Conservation (phyloP, 768 basidiomycete genomes). For the Tylopilus sp. region DNA sequence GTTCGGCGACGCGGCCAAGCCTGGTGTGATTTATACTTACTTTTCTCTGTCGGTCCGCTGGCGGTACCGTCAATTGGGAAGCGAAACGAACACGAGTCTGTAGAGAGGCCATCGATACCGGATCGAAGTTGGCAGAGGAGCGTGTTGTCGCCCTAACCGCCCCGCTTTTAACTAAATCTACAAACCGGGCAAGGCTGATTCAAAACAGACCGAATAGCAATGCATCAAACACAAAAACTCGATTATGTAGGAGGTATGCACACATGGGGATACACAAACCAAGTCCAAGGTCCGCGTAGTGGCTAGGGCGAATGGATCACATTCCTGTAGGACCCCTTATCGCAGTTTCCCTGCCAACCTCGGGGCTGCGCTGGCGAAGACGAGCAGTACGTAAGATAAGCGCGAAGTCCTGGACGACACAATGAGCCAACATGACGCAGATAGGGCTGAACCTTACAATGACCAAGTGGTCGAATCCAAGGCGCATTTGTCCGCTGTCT, state of each 20-base stretch:
- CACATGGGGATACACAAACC: constrained; percentile 4
- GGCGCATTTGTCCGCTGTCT: constrained; percentile 6
- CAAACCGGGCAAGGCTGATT: constrained; percentile 7
- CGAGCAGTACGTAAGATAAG: constrained; percentile 12
- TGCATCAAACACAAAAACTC: constrained; percentile 1
- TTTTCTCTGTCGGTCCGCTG: constrained; percentile 31
- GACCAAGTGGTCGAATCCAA: constrained; percentile 20
- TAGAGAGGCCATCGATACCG: constrained; percentile 21
- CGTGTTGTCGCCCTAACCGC: neutral
- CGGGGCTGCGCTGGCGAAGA: constrained; percentile 1
- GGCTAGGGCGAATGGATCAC: neutral
- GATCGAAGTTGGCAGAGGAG: constrained; percentile 6
- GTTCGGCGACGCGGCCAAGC: neutral
- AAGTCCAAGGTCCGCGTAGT: constrained; percentile 4
- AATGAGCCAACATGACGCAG: constrained; percentile 1
- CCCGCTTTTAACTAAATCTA: neutral
- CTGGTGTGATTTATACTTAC: constrained; percentile 18
- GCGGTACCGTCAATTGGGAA: constrained; percentile 31
- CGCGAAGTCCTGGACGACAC: constrained; percentile 21
- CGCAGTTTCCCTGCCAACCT: neutral
- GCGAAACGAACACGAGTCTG: constrained; percentile 32
- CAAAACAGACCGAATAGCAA: constrained; percentile 6
- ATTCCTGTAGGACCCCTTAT: neutral
- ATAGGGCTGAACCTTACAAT: constrained; percentile 12
- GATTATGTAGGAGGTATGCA: constrained; percentile 13